These are phyloP conservation scores for Phylloporus scabripes DNA, from an alignment of 768 basidiomycete genomes.

Conservation along the genomic window DNA sequence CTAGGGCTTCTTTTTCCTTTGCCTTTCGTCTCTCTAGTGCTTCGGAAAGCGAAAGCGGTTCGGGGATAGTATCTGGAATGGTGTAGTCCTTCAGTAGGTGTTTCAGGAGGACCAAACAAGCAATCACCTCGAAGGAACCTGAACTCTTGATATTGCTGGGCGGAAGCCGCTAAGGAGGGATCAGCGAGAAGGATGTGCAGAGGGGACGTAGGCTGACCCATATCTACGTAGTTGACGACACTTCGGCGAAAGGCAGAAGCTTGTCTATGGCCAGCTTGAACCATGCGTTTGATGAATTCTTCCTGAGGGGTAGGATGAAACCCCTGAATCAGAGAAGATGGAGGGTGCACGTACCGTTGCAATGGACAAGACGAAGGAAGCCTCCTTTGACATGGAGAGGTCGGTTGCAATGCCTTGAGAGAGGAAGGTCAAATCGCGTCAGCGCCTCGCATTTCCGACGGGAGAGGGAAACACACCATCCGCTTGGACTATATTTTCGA, in stretches of 20 bases:
- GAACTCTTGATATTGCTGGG: conserved; percentile 60
- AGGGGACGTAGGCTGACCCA: conserved; percentile 47
- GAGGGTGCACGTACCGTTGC: conserved; percentile 53
- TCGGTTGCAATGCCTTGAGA: conserved; percentile 50
- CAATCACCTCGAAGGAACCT: conserved; percentile 61
- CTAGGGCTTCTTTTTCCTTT: conserved; percentile 51
- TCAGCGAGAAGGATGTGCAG: conserved; percentile 3
- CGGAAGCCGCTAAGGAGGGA: conserved; percentile 45
- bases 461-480: conserved; percentile 48
- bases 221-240: conserved; percentile 62
- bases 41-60: conserved; percentile 50
- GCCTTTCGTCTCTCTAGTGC: conserved; percentile 53
- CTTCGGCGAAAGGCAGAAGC: conserved; percentile 55
- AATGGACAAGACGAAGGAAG: conserved; percentile 64
- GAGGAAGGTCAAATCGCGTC: conserved; percentile 13
- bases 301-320: conserved; percentile 45
- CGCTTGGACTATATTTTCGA: conserved; percentile 76
- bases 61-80: conserved; percentile 58
- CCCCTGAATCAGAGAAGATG: conserved; percentile 7
- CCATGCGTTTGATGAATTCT: conserved; percentile 76
- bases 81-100: conserved; percentile 3
- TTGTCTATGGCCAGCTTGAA: conserved; percentile 62
- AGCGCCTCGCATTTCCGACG: conserved; percentile 6
- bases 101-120: background rate
- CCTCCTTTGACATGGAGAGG: conserved; percentile 71